Base-by-base conservation (phyloP, 306 rosid genomes). In the Trifolium subterraneum region DNA sequence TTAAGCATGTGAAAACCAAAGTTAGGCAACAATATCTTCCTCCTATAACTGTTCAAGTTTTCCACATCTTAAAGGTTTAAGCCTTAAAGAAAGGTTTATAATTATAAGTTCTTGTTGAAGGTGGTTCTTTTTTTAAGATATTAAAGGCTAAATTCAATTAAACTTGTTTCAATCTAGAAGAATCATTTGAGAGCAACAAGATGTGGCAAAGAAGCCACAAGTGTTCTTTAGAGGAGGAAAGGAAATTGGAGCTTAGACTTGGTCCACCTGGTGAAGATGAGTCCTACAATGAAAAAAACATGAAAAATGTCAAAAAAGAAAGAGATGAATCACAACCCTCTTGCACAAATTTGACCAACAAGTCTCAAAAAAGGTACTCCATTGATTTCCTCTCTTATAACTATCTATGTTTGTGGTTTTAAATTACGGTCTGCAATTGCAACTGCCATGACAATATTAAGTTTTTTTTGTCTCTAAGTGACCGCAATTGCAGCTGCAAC, bases 211-310 rank as follows among this genome's bases (percentile, higher is more conserved):
- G 85, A 76, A 88, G 78, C 77, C 69, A 64, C 33, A 78, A 80
- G 50, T 10, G 23, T 64, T 73, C 42, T 70, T 86, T 86, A 19
- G 96, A 90, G 61, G 98, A 93, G 79, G 98, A 93, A 78, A 85
- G 73, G 41, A 85, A 83, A 42, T 70, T 94, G 19, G 97, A 94
- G 87, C 95, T 94, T 12, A 91, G 90, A 85, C 98, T 94, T 74
- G 95, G 89, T 64, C 96, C 93, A 20, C 99, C 99, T 1, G 90
- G 97, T 51, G 90, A 86, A 80, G 82, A 90, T 72, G 83, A 90
- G 86, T 68, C 72, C 42, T 14, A 31, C 81, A 79, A 45, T 73
- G 84, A 61, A 47, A 64, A 59, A 55, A 66, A 39, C 42, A 52
- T 52, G 16, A 81, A 59, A 59, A 77, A 36, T 19, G 25, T 56